Evolutionary conservation across 495 filamentous ascomycete genomes (phyloP).

Genomic region (Penicillium paxilli): DNA sequence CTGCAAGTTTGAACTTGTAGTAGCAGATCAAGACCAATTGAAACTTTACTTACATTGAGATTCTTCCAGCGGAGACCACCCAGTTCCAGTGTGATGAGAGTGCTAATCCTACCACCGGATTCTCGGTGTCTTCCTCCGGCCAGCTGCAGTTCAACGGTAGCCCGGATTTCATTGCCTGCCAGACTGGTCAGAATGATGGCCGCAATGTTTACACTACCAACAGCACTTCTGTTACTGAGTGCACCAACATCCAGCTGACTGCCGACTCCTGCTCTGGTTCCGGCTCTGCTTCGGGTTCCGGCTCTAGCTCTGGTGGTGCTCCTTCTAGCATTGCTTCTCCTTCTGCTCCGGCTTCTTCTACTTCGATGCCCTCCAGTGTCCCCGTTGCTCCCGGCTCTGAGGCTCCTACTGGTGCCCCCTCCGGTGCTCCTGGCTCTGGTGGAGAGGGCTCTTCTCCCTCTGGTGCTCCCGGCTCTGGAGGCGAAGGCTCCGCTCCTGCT

Average conservation of each 20-base stretch:
- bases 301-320: not conserved
- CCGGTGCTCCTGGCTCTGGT: not conserved
- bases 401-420: not conserved
- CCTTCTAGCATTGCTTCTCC: not conserved
- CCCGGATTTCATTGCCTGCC: constrained; percentile 53
- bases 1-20: too few species aligned
- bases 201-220: constrained; percentile 54
- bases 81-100: constrained; percentile 68
- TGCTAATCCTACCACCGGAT: constrained; percentile 42
- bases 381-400: constrained; percentile 6
- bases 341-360: not conserved
- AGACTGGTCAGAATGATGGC: constrained; percentile 48
- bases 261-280: constrained; percentile 49
- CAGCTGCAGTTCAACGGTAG: constrained; percentile 44
- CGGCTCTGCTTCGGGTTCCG: constrained; percentile 12
- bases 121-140: constrained; percentile 50
- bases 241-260: constrained; percentile 45
- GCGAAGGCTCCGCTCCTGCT: constrained; percentile 7
- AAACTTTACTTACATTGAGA: constrained; percentile 1
- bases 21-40: too few species aligned
- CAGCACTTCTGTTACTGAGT: constrained; percentile 42
- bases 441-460: constrained; percentile 4
- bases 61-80: constrained; percentile 48
- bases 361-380: not conserved
- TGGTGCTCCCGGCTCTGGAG: not conserved